Evolutionary conservation across 78 protist genomes (phyloP).

Genomic region (Speleostelium caveatum): DNA sequence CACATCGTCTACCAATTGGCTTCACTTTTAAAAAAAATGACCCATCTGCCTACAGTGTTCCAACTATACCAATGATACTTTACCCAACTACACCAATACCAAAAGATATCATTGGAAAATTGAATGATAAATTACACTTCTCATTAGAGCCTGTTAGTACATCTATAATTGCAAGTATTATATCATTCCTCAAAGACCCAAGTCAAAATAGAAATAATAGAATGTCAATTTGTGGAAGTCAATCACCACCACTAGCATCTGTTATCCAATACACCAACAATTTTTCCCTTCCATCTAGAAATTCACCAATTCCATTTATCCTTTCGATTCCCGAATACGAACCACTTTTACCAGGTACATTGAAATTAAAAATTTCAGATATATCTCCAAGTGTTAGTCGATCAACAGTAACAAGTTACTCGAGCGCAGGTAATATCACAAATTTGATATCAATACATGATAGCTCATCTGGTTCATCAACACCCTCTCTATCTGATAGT

Average conservation of each 20-base stretch:
- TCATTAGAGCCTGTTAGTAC: neutral
- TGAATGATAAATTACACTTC: neutral
- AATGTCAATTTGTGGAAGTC: too few relatives aligned
- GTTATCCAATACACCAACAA: slow-evolving; percentile 11
- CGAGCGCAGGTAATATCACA: neutral
- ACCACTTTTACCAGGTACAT: neutral
- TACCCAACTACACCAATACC: slow-evolving; percentile 63
- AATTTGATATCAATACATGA: neutral
- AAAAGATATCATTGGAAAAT: neutral
- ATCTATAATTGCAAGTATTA: slow-evolving; percentile 1
- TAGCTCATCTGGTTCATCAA: slow-evolving; percentile 1
- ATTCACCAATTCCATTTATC: slow-evolving; percentile 44
- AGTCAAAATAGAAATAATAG: too few relatives aligned
- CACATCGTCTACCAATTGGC: slow-evolving; percentile 20
- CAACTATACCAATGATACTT: slow-evolving; percentile 12
- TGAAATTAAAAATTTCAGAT: neutral
- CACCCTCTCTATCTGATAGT: neutral
- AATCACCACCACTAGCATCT: too few relatives aligned
- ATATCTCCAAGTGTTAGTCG: neutral
- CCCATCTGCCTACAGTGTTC: neutral
- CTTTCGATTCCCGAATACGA: slow-evolving; percentile 6
- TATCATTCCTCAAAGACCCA: neutral
- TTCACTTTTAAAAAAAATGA: slow-evolving; percentile 1
- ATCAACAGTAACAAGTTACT: neutral
- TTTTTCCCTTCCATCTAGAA: slow-evolving; percentile 7